A percentile compares a stretch with the other conserved stretches of the same genome.
phyloP scores from a whole-genome alignment of 139 green algal species.

The Chloropicon primus region DNA sequence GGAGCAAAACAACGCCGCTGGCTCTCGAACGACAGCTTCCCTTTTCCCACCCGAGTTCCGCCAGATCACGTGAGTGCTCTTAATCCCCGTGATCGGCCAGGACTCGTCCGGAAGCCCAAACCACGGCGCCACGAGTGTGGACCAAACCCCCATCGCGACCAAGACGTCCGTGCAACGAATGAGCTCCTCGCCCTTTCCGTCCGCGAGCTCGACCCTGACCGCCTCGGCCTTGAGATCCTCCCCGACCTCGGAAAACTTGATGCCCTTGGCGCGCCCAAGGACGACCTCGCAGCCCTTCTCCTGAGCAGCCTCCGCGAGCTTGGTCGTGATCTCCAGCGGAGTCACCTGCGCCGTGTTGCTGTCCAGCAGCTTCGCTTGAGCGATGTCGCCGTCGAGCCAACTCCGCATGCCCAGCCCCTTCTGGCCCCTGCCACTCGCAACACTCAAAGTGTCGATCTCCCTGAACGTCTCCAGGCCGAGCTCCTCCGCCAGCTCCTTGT shows the following conservation, averaged over 20 bases:
- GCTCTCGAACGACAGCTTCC: constrained; percentile 9
- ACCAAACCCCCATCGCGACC: background rate
- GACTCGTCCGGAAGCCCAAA: constrained; percentile 4
- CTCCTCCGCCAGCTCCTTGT: constrained; percentile 24
- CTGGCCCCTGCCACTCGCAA: background rate
- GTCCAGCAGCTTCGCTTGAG: constrained; percentile 1
- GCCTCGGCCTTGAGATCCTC: constrained; percentile 9
- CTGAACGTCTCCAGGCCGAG: constrained; percentile 17
- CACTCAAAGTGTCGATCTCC: constrained; percentile 12
- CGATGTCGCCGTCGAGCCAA: constrained; percentile 15
- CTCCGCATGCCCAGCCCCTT: background rate
- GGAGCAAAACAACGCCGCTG: constrained; percentile 13
- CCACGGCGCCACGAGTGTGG: constrained; percentile 21
- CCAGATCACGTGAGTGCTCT: constrained; percentile 5
- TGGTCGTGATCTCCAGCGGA: constrained; percentile 10
- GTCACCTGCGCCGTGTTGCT: constrained; percentile 15
- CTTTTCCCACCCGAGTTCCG: background rate
- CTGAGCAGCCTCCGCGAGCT: constrained; percentile 2
- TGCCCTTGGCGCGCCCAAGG: background rate
- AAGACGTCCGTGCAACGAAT: background rate
- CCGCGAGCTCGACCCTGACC: constrained; percentile 13
- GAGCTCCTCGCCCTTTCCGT: background rate
- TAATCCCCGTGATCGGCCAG: constrained; percentile 16
- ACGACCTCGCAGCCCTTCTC: background rate
- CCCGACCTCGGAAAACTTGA: background rate